A percentile compares a stretch with the other conserved stretches of the same genome.
phyloP scores from a whole-genome alignment of 768 basidiomycete genomes.

The Exsudoporus frostii region DNA sequence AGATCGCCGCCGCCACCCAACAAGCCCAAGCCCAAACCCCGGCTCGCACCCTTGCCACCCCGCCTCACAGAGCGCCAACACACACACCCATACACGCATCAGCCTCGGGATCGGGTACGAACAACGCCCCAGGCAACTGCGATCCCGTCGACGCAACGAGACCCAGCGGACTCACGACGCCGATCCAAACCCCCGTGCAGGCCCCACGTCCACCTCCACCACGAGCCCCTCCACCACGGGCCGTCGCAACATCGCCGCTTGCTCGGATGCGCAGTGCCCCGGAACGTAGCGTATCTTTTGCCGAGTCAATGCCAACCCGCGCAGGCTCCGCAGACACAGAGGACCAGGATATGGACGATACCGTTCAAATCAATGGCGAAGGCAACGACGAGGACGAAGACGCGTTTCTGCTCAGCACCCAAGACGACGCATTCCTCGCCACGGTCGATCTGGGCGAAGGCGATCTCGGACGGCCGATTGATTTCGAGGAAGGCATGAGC shows the following conservation, averaged over 20 bases:
- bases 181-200: slow-evolving; percentile 34
- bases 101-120: neutral
- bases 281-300: slow-evolving; percentile 13
- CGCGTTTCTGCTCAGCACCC: slow-evolving; percentile 52
- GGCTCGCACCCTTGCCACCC: neutral
- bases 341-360: neutral
- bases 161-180: slow-evolving; percentile 30
- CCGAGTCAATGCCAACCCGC: neutral
- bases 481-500: slow-evolving; percentile 38
- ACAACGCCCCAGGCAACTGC: neutral
- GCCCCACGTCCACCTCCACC: slow-evolving; percentile 27
- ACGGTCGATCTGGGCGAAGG: slow-evolving; percentile 49
- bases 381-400: slow-evolving; percentile 31
- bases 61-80: neutral
- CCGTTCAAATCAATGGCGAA: slow-evolving; percentile 16
- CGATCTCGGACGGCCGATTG: slow-evolving; percentile 38
- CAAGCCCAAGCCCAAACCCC: slow-evolving; percentile 5
- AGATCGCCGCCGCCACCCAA: slow-evolving; percentile 10
- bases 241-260: slow-evolving; percentile 10
- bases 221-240: slow-evolving; percentile 3
- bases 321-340: neutral
- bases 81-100: neutral
- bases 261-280: slow-evolving; percentile 6
- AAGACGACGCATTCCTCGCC: slow-evolving; percentile 67
- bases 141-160: neutral